Percentiles rank a stretch among this genome's conserved stretches.
phyloP scores from a whole-genome alignment of 1,284 basidiomycete genomes.

The Mixia osmundae region DNA sequence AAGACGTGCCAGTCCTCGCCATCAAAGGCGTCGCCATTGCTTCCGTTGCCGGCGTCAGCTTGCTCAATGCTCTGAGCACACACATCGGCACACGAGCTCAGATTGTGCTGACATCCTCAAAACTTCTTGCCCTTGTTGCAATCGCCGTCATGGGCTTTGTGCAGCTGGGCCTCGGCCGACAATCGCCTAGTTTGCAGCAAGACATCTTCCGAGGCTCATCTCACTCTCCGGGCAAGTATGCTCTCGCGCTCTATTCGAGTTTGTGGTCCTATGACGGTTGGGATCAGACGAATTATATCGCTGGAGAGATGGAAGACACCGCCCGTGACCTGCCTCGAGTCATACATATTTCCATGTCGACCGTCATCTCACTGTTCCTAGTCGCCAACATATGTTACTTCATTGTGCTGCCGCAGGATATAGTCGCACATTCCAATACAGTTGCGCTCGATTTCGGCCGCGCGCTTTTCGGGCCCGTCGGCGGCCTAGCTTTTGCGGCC shows the following conservation, averaged over 20 bases:
- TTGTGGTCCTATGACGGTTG: constrained; percentile 42
- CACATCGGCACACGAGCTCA: constrained; percentile 58
- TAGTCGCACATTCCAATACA: constrained; percentile 39
- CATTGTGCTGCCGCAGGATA: constrained; percentile 59
- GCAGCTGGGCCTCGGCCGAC: constrained; percentile 19
- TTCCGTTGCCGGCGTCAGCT: constrained; percentile 45
- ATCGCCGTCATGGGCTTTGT: constrained; percentile 25
- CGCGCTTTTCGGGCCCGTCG: constrained; percentile 56
- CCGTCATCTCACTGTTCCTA: constrained; percentile 35
- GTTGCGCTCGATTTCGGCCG: constrained; percentile 86
- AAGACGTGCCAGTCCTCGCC: constrained; percentile 42
- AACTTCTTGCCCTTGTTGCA: constrained; percentile 31
- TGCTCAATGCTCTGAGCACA: constrained; percentile 52
- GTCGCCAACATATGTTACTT: constrained; percentile 73
- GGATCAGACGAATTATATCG: constrained; percentile 48
- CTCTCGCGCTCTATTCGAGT: constrained; percentile 80
- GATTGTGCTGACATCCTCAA: constrained; percentile 64
- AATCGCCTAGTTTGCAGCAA: constrained; percentile 16
- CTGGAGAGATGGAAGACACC: constrained; percentile 68
- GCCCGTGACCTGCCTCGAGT: constrained; percentile 67
- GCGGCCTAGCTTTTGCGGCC: constrained; percentile 63
- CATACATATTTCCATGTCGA: constrained; percentile 65
- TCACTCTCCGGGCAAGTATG: constrained; percentile 55
- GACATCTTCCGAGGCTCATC: constrained; percentile 53
- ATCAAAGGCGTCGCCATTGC: constrained; percentile 62